phyloP scores from a whole-genome alignment of 23 red algal genomes.

The Agarophyton chilense region DNA sequence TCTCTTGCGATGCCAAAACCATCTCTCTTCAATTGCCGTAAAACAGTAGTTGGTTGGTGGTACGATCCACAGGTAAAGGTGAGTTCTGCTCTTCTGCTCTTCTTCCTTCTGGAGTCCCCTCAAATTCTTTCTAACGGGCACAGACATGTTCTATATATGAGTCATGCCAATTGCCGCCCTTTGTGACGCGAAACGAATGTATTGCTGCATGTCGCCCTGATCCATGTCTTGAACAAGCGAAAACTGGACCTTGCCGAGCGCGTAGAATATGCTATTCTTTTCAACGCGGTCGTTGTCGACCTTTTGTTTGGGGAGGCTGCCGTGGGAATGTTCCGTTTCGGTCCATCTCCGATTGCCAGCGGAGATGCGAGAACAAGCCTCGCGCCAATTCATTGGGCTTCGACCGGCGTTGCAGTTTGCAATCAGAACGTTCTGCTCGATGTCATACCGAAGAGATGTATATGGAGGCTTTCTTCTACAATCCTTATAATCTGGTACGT shows the following conservation, averaged over 20 bases:
- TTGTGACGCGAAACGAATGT: neutral
- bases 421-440: neutral
- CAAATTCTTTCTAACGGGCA: neutral
- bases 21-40: neutral
- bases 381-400: neutral
- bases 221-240: neutral
- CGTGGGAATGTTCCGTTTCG: neutral
- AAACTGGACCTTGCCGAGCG: slow-evolving; percentile 1
- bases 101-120: too few relatives aligned
- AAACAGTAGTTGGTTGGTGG: slow-evolving; percentile 6
- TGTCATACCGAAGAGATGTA: neutral
- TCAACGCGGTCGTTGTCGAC: slow-evolving; percentile 12
- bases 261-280: neutral
- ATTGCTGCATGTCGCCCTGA: slow-evolving; percentile 20
- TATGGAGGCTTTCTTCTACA: slow-evolving; percentile 14
- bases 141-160: neutral
- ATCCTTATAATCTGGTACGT: neutral
- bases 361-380: neutral
- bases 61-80: neutral
- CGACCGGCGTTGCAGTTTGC: slow-evolving; percentile 3
- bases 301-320: slow-evolving; percentile 24
- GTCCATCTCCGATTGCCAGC: neutral
- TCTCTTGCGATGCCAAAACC: neutral
- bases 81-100: neutral
- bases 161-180: neutral